A percentile compares a stretch with the other conserved stretches of the same genome.
Conservation (phyloP, 2,329 filamentous ascomycete genomes). For the Cladophialophora psammophila region DNA sequence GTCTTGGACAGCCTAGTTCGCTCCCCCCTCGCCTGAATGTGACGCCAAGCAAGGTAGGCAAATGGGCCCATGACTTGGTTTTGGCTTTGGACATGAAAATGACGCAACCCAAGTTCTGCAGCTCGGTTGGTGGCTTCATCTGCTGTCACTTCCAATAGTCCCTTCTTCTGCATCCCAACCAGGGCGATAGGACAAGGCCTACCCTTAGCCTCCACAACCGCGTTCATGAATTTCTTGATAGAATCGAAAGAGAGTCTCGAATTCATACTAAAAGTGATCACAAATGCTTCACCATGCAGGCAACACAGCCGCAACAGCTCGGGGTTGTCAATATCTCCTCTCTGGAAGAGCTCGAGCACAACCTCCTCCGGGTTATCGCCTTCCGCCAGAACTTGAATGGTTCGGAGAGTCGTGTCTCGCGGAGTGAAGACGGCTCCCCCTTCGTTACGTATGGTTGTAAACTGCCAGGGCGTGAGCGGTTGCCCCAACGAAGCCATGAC, state of each 20-base stretch:
- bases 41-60: neutral
- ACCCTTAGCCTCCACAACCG: neutral
- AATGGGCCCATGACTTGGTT: neutral
- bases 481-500: too few species aligned
- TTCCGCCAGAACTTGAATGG: too few species aligned
- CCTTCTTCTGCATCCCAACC: neutral
- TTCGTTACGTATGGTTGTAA: too few species aligned
- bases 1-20: too few species aligned
- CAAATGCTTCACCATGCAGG: neutral
- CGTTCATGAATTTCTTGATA: neutral
- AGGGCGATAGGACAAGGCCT: neutral
- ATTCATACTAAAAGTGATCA: neutral
- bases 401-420: too few species aligned
- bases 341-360: neutral
- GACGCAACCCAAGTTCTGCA: neutral
- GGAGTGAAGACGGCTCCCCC: too few species aligned
- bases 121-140: neutral
- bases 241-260: neutral
- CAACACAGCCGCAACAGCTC: neutral
- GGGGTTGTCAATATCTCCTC: neutral
- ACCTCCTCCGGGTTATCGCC: neutral
- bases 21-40: too few species aligned
- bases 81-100: neutral
- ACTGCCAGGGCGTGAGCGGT: too few species aligned
- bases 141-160: neutral